A percentile compares a stretch with the other conserved stretches of the same genome.
Conservation (phyloP, 371 early-diverging fungal species). For the Gilbertella persicaria region DNA sequence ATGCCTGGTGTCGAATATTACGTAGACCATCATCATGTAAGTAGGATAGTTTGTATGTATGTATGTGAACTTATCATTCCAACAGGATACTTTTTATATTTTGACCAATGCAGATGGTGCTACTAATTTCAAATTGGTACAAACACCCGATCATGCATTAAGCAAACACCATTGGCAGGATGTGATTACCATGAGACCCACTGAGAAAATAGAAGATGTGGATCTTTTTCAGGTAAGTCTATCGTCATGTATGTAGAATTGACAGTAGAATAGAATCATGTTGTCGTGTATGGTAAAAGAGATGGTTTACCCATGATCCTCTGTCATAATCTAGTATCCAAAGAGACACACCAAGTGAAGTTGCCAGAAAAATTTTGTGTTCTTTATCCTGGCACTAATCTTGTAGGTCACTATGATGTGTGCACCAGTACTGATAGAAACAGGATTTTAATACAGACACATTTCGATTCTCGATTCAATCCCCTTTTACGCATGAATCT, state of each 20-base stretch:
- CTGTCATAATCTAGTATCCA: slow-evolving; percentile 51
- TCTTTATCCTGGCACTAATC: slow-evolving; percentile 65
- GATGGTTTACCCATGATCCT: slow-evolving; percentile 63
- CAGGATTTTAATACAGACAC: slow-evolving; percentile 69
- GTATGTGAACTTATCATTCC: background rate
- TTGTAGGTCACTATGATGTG: slow-evolving; percentile 34
- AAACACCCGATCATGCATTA: slow-evolving; percentile 42
- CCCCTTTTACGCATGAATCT: slow-evolving; percentile 72
- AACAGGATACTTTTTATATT: slow-evolving; percentile 66
- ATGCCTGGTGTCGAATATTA: slow-evolving; percentile 70
- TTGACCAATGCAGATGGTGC: slow-evolving; percentile 70
- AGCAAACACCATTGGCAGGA: slow-evolving; percentile 60
- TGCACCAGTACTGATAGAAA: background rate
- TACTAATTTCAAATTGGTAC: slow-evolving; percentile 65
- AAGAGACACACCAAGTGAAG: slow-evolving; percentile 49
- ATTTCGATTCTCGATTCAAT: slow-evolving; percentile 66
- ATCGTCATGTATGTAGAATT: background rate
- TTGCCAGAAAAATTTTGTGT: slow-evolving; percentile 66
- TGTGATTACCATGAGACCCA: slow-evolving; percentile 57
- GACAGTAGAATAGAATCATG: slow-evolving; percentile 41
- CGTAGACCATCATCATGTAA: slow-evolving; percentile 80
- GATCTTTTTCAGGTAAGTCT: slow-evolving; percentile 70
- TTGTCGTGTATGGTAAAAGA: slow-evolving; percentile 62
- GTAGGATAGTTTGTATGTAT: background rate
- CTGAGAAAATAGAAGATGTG: slow-evolving; percentile 81